Percentiles rank a stretch among this genome's conserved stretches.
These are phyloP conservation scores for Diplosphaera chodatii DNA, from an alignment of 139 green algal genomes.

Conservation along the genomic window DNA sequence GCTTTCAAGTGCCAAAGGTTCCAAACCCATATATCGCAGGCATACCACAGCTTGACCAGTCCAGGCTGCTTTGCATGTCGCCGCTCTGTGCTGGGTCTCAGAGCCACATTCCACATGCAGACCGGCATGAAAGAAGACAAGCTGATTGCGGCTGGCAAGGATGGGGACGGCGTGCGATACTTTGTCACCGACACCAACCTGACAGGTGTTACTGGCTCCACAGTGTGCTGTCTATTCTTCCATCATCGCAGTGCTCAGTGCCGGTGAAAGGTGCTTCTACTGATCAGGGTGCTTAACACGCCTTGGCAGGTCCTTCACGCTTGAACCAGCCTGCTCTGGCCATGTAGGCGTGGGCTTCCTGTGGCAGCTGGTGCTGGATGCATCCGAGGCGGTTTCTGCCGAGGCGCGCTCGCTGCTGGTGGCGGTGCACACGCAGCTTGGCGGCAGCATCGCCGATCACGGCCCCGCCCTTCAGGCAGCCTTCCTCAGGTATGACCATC, in stretches of 20 bases:
- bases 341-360: constrained; percentile 32
- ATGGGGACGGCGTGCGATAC: neutral
- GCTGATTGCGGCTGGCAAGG: constrained; percentile 1
- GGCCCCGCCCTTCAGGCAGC: neutral
- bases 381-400: constrained; percentile 6
- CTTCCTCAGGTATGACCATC: constrained; percentile 2
- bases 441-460: neutral
- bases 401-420: constrained; percentile 17
- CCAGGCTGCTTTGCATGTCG: too few species aligned
- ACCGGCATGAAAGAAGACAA: neutral
- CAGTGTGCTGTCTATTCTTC: too few species aligned
- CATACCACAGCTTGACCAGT: too few species aligned
- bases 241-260: too few species aligned
- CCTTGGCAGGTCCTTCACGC: neutral
- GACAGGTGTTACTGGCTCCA: too few species aligned
- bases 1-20: neutral
- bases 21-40: too few species aligned
- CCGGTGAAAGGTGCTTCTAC: too few species aligned
- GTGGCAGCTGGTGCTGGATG: constrained; percentile 44
- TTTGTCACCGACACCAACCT: neutral
- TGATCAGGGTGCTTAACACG: neutral
- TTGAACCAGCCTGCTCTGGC: neutral
- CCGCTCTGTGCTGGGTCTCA: too few species aligned
- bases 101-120: too few species aligned
- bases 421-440: constrained; percentile 1